Evolutionary conservation across 306 rosid species (phyloP), one percentile per base, ranked within the genome.

Genomic region (Lagenaria siceraria): DNA sequence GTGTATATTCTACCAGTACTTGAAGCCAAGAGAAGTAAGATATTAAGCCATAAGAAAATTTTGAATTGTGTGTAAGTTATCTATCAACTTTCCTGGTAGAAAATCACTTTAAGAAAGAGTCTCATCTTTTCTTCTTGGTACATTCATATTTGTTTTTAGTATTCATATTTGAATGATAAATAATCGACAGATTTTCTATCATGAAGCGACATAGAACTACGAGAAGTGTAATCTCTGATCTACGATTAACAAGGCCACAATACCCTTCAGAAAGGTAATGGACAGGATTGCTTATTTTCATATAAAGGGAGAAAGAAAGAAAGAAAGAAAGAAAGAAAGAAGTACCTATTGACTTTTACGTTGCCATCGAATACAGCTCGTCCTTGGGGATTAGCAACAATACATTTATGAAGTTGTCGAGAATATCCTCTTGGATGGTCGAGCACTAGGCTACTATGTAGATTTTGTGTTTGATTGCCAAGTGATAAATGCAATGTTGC

Each of bases 341-440:
- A 76, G 61, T 86, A 93, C 97, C 96, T 95, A 87, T 95, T 95
- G 80, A 95, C 99, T 82, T 89, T 86, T 13, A 92, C 60, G 40
- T 95, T 95, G 70, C 99, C 99, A 24, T 95, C 97, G 81, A 95
- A 95, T 59, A 95, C 93, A 5, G 97, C 97, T 70, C 90, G 97
- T 58, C 97, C 99, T 63, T 35, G 82, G 11, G 99, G 83, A 86
- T 95, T 97, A 29, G 99, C 36, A 19, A 95, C 93, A 7, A 92
- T 92, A 76, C 97, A 95, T 79, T 95, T 95, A 74, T 95, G 99
- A 75, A 95, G 97, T 76, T 95, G 99, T 53, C 96, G 88, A 11
- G 99, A 89, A 86, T 83, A 89, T 53, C 96, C 99, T 59, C 97
- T 85, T 18, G 97, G 99, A 85, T 95, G 97, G 84, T 95, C 96